Conservation (phyloP, 2,329 filamentous ascomycete genomes). For the Calonectria ilicicola region DNA sequence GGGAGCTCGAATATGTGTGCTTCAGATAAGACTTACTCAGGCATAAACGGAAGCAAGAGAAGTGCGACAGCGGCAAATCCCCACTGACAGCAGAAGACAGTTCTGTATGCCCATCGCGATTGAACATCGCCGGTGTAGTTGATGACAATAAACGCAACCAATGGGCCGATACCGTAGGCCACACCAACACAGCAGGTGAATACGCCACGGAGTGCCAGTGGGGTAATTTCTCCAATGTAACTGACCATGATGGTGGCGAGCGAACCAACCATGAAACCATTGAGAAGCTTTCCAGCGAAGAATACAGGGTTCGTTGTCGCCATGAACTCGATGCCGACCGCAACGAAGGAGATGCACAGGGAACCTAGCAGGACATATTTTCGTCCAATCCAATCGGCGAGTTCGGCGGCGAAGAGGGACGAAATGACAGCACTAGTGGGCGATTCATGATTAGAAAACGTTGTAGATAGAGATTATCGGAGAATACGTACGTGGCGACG, state of each 20-base stretch:
- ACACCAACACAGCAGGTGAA: constrained; percentile 27
- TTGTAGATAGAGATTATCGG: not conserved
- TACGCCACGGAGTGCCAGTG: constrained; percentile 27
- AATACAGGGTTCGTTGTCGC: constrained; percentile 23
- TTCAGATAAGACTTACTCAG: constrained; percentile 8
- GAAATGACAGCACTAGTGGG: constrained; percentile 16
- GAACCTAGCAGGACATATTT: constrained; percentile 19
- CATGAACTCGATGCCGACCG: constrained; percentile 22
- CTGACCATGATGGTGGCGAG: constrained; percentile 25
- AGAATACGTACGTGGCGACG: not conserved
- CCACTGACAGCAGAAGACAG: constrained; percentile 28
- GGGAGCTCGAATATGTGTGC: too few relatives aligned
- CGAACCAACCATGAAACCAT: constrained; percentile 24
- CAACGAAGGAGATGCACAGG: constrained; percentile 7
- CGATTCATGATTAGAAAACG: not conserved
- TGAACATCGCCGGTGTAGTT: constrained; percentile 23
- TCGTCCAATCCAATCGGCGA: constrained; percentile 27
- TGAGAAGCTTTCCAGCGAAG: constrained; percentile 25
- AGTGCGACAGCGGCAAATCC: constrained; percentile 19
- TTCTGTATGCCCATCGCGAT: constrained; percentile 24
- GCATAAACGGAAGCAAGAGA: constrained; percentile 17
- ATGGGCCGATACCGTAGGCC: constrained; percentile 21
- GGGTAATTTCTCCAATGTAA: constrained; percentile 29
- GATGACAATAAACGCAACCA: constrained; percentile 25
- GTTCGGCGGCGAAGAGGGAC: constrained; percentile 20